Conservation (phyloP, 164 flowering plant genomes). For the Platanus orientalis region DNA sequence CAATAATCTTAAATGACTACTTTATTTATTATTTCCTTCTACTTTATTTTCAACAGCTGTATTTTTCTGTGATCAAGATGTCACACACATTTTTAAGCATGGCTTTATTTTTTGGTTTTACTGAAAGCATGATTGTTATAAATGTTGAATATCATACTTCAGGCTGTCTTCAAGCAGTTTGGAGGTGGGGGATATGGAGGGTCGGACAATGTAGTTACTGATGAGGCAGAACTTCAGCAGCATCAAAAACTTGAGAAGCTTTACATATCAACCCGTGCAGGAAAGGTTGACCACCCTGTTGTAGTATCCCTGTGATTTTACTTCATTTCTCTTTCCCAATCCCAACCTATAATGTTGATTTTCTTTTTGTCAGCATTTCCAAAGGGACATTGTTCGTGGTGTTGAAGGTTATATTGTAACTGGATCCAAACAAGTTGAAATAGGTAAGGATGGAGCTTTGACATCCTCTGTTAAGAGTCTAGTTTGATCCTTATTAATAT, state of each 20-base stretch:
- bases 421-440: slow-evolving; percentile 89
- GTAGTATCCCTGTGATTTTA: neutral
- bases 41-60: neutral
- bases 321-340: neutral
- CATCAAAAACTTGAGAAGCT: slow-evolving; percentile 86
- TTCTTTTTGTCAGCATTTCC: slow-evolving; percentile 61
- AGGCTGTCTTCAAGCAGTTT: slow-evolving; percentile 89
- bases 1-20: neutral
- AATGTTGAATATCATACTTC: slow-evolving; percentile 6
- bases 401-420: slow-evolving; percentile 82
- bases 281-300: slow-evolving; percentile 48
- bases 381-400: slow-evolving; percentile 89
- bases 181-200: slow-evolving; percentile 75
- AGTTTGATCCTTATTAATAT: neutral
- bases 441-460: slow-evolving; percentile 41
- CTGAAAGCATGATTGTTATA: neutral
- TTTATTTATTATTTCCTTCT: neutral
- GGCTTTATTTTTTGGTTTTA: neutral
- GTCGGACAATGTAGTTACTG: slow-evolving; percentile 46
- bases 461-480: neutral
- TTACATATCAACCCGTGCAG: slow-evolving; percentile 84
- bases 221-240: slow-evolving; percentile 70
- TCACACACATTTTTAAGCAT: neutral
- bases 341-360: neutral
- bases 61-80: neutral